These are phyloP conservation scores for Ceratobasidium sp. DNA, from an alignment of 1,284 basidiomycete genomes.

Conservation along the genomic window DNA sequence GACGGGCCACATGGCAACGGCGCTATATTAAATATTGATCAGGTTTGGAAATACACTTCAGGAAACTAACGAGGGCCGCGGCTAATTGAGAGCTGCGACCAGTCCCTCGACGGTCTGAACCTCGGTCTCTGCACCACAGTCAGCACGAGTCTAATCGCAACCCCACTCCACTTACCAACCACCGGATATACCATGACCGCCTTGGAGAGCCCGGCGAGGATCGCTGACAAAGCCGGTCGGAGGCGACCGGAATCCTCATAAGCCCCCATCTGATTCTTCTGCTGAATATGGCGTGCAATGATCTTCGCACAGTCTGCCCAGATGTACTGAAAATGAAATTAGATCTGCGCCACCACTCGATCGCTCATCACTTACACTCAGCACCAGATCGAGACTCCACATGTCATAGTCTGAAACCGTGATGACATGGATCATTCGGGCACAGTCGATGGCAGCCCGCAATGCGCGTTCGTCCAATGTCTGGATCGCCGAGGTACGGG, in stretches of 20 bases:
- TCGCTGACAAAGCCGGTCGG: constrained; percentile 21
- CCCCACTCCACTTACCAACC: neutral
- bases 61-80: neutral
- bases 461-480: constrained; percentile 22
- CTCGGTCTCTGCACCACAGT: constrained; percentile 4
- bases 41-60: no score
- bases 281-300: constrained; percentile 19
- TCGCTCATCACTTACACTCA: neutral
- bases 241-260: neutral
- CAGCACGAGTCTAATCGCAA: neutral
- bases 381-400: constrained; percentile 32
- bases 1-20: constrained; percentile 34
- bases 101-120: constrained; percentile 9
- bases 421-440: constrained; percentile 15
- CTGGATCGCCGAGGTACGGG: neutral
- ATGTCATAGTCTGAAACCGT: constrained; percentile 26
- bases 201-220: constrained; percentile 13
- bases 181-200: constrained; percentile 1
- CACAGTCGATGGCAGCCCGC: constrained; percentile 3
- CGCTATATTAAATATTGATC: neutral
- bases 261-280: neutral
- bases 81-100: constrained; percentile 1
- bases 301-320: constrained; percentile 36
- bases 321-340: constrained; percentile 7
- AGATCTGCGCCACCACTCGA: neutral